Conservation (phyloP, 495 filamentous ascomycete species). For the Penicillium fimorum region DNA sequence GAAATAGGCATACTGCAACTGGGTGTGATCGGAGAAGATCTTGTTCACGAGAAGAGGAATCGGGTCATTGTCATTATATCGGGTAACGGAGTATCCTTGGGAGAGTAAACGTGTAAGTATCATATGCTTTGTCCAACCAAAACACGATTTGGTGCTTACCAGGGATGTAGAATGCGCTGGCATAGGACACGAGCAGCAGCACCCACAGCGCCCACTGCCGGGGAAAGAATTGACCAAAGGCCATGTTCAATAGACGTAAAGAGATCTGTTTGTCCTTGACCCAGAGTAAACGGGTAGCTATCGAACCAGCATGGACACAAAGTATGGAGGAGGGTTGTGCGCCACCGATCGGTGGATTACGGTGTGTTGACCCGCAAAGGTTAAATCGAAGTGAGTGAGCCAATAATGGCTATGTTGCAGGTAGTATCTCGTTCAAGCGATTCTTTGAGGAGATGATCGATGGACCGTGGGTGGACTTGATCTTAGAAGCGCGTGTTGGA, state of each 20-base stretch:
- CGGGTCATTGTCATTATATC: constrained; percentile 74
- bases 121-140: constrained; percentile 2
- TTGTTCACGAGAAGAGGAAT: constrained; percentile 94
- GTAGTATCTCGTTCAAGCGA: not conserved
- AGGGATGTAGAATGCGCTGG: constrained; percentile 74
- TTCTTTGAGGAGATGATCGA: not conserved
- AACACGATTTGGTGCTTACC: constrained; percentile 46
- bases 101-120: constrained; percentile 19
- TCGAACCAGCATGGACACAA: constrained; percentile 24
- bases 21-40: constrained; percentile 88
- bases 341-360: constrained; percentile 1
- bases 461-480: constrained; percentile 1
- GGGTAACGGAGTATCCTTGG: constrained; percentile 72
- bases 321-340: constrained; percentile 6
- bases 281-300: constrained; percentile 14
- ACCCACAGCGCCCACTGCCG: constrained; percentile 37
- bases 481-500: not conserved
- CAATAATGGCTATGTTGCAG: constrained; percentile 1
- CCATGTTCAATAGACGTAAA: constrained; percentile 29
- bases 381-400: not conserved
- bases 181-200: constrained; percentile 38
- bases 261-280: constrained; percentile 27
- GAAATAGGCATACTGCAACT: constrained; percentile 91
- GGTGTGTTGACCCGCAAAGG: constrained; percentile 22
- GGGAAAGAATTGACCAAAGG: constrained; percentile 23